Evolutionary conservation across 768 basidiomycete genomes (phyloP), one percentile per base, ranked within the genome.

Genomic region (Gymnopilus dilepis): DNA sequence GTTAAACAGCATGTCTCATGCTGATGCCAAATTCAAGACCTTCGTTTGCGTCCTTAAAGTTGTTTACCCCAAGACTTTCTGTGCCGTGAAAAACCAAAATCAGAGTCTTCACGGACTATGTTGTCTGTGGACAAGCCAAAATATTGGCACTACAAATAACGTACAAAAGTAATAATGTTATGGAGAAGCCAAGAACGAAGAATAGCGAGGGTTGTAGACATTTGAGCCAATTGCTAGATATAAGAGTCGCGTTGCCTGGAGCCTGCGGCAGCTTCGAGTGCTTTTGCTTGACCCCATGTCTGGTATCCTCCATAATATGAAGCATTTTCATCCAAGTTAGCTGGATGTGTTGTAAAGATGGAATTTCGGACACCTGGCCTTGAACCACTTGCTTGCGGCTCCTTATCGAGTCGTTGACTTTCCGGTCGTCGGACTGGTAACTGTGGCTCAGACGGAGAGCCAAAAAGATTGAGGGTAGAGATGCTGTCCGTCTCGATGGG

Each of bases 231-330:
- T 6, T 21, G 17, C 51, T 53, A 67, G 4, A 66, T 59, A 33
- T 69, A 69, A n/a, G 65, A 67, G 34, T 67, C 64, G 19, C 65
- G 63, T 28, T 51, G 54, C 34, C 58, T 61, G 6, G 54, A 38
- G 17, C 56, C 54, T 3, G 58, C 53, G 22, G 60, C 57, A 28
- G 65, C 67, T 58, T 68, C 67, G 8, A 66, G 52, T 5, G 65
- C 65, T 42, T 68, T 68, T 24, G 65, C 53, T 45, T 68, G 67
- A 9, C 60, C 65, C 63, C 67, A 66, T 6, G 65, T 68, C 38
- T 68, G 67, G 54, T 68, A 66, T 1, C 65, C 67, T 4, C 67
- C 67, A 53, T 64, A 63, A 22, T 68, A 68, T 8, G 63, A 61
- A 9, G 58, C 47, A 38, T 58, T 62, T 37, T 58, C 64, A 21